Evolutionary conservation across 495 filamentous ascomycete genomes (phyloP), one percentile per base, ranked within the genome.

Genomic region (Evansstolkia leycettana): DNA sequence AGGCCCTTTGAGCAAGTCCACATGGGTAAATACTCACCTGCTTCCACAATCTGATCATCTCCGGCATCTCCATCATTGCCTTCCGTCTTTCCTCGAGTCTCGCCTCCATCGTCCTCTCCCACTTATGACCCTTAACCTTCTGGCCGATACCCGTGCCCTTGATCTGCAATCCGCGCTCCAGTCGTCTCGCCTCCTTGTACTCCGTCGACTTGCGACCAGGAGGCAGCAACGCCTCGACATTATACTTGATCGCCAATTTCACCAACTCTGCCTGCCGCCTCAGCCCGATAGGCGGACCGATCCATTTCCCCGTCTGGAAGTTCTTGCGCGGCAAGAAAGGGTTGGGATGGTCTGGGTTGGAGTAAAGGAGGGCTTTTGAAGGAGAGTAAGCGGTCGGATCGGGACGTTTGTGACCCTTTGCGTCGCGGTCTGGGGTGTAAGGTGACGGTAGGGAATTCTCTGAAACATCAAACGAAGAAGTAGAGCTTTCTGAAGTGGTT

Each of bases 61-160:
- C 70, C 42, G 87, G 84, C 90, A 98, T 98, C 38, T 74, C 78
- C 64, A 84, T 52, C 87, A 98, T 96, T 34, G 90, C 90, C 58
- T 82, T 69, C 70, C 78, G 80, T 55, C 87, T 74, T 65, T 80
- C 76, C 57, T 94, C 88, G 66, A 96, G 71, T 56, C 81, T 75
- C 31, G 69, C 64, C 63, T 81, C 79, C 68, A 94, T 62, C 43
- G 78, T 83, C 58, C 90, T 75, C 70, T 98, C 90, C 76, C 84
- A 84, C 54, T 72, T 70, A 61, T 95, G 84, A 50, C 90, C 90
- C 76, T 94, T 95, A 45, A 94, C 87, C 55, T 73, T 76, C 67
- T 92, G 73, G n/a, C 86, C 87, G 40, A 84, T 73, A 67, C 89
- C 84, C 12, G 90, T 94, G 45, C 87, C 84, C 72, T 82, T 90